phyloP scores from a whole-genome alignment of 208 protist genomes.

The Herpetomonas tarakana region DNA sequence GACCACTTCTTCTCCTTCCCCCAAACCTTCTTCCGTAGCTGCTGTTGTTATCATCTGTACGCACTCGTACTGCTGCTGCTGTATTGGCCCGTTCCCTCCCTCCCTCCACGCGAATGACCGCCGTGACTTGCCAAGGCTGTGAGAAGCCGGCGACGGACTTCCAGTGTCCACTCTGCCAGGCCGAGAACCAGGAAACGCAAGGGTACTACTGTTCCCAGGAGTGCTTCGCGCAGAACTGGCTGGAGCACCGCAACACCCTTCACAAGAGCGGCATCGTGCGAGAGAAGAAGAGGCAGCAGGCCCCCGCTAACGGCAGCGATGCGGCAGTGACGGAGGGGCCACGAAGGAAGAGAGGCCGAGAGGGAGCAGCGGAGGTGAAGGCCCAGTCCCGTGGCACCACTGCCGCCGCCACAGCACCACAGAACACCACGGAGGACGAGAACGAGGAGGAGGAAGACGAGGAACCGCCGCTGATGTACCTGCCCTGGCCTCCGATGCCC shows the following conservation, averaged over 20 bases:
- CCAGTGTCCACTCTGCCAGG: slow-evolving; percentile 87
- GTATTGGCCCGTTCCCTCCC: no score
- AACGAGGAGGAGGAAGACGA: background rate
- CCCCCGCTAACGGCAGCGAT: slow-evolving; percentile 8
- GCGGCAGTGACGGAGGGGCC: slow-evolving; percentile 2
- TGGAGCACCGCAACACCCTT: slow-evolving; percentile 59
- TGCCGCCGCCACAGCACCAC: background rate
- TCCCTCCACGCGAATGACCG: no score
- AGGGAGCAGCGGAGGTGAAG: background rate
- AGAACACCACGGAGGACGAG: background rate
- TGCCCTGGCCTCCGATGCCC: slow-evolving; percentile 47
- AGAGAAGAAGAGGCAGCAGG: slow-evolving; percentile 22
- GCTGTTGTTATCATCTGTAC: no score
- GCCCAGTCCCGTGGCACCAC: background rate
- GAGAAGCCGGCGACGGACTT: slow-evolving; percentile 37
- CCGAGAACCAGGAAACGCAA: slow-evolving; percentile 38
- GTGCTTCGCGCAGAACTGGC: slow-evolving; percentile 83
- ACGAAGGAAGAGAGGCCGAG: slow-evolving; percentile 19
- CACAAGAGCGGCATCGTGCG: slow-evolving; percentile 72
- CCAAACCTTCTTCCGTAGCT: no score
- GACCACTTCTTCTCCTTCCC: no score
- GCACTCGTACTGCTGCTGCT: no score
- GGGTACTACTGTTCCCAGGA: slow-evolving; percentile 85
- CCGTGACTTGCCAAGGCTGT: slow-evolving; percentile 53
- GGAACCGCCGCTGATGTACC: background rate